Percentiles rank a stretch among this genome's conserved stretches.
Evolutionary conservation across 352 stramenopile species (phyloP).

Genomic region (Phytophthora tentaculata): DNA sequence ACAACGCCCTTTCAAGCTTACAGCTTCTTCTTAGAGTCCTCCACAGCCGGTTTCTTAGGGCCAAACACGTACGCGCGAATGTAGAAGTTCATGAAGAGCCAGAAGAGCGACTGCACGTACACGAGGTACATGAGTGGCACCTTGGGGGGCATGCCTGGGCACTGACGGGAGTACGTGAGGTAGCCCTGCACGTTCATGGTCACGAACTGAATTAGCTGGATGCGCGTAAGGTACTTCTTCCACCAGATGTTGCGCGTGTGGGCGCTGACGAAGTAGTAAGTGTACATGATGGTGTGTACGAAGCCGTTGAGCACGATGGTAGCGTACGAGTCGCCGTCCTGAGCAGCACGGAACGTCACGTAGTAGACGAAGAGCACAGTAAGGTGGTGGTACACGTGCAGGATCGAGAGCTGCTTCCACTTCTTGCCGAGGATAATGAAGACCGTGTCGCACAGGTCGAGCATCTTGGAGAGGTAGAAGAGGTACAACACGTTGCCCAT

Average conservation of each 20-base stretch:
- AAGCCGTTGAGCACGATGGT: slow-evolving; percentile 96
- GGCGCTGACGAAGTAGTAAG: slow-evolving; percentile 98
- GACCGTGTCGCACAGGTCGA: slow-evolving; percentile 90
- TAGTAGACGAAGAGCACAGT: slow-evolving; percentile 97
- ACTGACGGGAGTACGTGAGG: slow-evolving; percentile 83
- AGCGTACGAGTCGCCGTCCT: slow-evolving; percentile 96
- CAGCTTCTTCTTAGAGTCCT: slow-evolving; percentile 47
- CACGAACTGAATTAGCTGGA: slow-evolving; percentile 95
- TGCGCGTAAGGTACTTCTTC: slow-evolving; percentile 94
- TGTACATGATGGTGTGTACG: slow-evolving; percentile 99
- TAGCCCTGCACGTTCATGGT: slow-evolving; percentile 73
- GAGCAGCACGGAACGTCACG: slow-evolving; percentile 92
- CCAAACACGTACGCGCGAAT: slow-evolving; percentile 89
- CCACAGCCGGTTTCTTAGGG: slow-evolving; percentile 40
- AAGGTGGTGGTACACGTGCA: slow-evolving; percentile 98
- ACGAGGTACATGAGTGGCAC: slow-evolving; percentile 90
- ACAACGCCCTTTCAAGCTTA: slow-evolving; percentile 31
- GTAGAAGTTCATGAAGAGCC: slow-evolving; percentile 97
- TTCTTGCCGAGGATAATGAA: slow-evolving; percentile 98
- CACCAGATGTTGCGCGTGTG: slow-evolving; percentile 97
- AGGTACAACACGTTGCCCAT: slow-evolving; percentile 94
- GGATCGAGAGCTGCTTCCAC: slow-evolving; percentile 95
- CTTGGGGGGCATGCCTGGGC: slow-evolving; percentile 64
- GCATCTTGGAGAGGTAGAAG: slow-evolving; percentile 96
- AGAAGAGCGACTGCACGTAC: slow-evolving; percentile 96